Evolutionary conservation across 768 basidiomycete species (phyloP), one percentile per base, ranked within the genome.

Genomic region (Boletellus sp.): DNA sequence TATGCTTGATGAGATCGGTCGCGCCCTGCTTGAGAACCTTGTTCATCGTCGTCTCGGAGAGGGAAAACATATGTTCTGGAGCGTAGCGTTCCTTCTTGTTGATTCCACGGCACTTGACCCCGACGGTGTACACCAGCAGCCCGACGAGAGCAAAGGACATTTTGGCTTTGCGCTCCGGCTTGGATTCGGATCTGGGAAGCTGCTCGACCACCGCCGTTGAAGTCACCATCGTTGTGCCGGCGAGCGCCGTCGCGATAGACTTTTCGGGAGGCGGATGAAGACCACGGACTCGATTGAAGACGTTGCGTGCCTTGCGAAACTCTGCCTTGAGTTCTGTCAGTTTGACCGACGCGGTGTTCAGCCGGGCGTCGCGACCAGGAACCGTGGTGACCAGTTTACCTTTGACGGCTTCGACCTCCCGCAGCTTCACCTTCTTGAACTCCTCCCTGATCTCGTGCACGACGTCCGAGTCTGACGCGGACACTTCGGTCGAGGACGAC

Each of bases 51-150:
- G 73, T 80, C 73, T 98, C 95, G 0, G 93, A 94, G 7, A 98
- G 78, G 6, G 92, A 95, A 67, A 99, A 94, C 64, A 97, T 79
- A 59, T 97, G 90, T 60, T 91, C 86, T 0, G 88, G 79, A 8
- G 84, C 85, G 61, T 99, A 99, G 28, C 76, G 74, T 55, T 90
- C 84, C 53, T 91, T 85, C 67, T 88, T 84, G 69, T 90, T 89
- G 68, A 98, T 78, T 0, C 94, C 94, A 39, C 84, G 86, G 58
- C 90, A 96, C 67, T 95, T 95, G 53, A 97, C 91, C 6, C 95
- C 95, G 46, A 95, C 83, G 6, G 95, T 97, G 68, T 98, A 97
- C 23, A 97, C 87, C 17, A 97, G 78, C 11, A 97, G 76, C 2
- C 79, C 72, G 1, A 82, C 80, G 2, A 98, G 78, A 2, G 78